These are phyloP conservation scores for Xylaria sp. DNA, from an alignment of 2,329 filamentous ascomycete species.

Conservation along the genomic window DNA sequence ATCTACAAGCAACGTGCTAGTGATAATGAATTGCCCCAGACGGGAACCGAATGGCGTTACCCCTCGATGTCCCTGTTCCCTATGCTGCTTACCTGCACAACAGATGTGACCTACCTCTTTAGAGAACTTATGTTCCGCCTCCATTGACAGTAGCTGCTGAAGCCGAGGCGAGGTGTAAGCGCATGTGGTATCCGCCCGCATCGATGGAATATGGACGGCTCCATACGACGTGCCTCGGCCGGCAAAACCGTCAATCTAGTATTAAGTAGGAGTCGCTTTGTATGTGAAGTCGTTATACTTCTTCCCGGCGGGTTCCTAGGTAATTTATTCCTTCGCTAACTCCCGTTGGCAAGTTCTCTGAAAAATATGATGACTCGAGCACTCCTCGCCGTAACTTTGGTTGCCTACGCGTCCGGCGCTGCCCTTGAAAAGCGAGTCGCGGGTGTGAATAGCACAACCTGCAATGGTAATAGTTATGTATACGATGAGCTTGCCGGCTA, in stretches of 20 bases:
- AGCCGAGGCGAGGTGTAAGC: background rate
- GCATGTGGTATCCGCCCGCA: background rate
- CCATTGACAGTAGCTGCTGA: background rate
- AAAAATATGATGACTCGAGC: conserved; percentile 16
- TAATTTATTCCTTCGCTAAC: background rate
- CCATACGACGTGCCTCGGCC: background rate
- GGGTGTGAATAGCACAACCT: conserved; percentile 51
- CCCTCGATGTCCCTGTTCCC: background rate
- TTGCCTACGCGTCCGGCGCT: conserved; percentile 24
- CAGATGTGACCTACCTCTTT: conserved; percentile 8
- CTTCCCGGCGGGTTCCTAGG: background rate
- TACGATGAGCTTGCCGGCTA: conserved; percentile 75
- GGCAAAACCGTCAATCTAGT: background rate
- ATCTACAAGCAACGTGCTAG: conserved; percentile 13
- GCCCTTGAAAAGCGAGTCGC: conserved; percentile 17
- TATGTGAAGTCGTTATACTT: background rate
- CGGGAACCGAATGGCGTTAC: background rate
- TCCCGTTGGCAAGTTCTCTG: background rate
- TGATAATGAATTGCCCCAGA: background rate
- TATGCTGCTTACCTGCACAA: background rate
- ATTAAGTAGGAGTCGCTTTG: background rate
- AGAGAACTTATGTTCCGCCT: background rate
- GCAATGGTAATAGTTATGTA: conserved; percentile 69
- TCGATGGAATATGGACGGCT: background rate
- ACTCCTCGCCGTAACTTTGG: conserved; percentile 28